Base-by-base conservation (phyloP, 495 filamentous ascomycete genomes). In the Hypomontagnella submonticulosa region DNA sequence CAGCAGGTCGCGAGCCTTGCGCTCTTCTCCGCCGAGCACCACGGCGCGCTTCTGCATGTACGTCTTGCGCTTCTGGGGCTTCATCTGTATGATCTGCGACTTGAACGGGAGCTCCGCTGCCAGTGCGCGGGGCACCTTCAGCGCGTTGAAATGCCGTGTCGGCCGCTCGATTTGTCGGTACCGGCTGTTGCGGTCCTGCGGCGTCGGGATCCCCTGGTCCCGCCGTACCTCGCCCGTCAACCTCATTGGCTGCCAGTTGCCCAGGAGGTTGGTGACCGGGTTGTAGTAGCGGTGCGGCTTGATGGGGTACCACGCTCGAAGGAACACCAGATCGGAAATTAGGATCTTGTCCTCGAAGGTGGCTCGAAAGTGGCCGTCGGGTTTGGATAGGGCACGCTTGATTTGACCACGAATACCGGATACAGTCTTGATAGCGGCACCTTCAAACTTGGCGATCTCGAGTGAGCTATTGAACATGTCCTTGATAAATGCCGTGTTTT, bases 301-400 rank as follows among this genome's bases (percentile, higher is more conserved):
- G 75, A 98, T 88, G 5, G 95, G 92, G 77, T 96, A 97, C 95
- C 95, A 99, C 2, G 96, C 94, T 9, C 93, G 84, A 33, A 99
- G 77, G 81, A 99, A 98, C 42, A 97, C 90, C 66, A 99, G 94
- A 70, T 99, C 95, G 74, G 87, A 90, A 87, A 97, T 95, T 11
- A 99, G 81, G 44, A 98, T 89, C 80, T 98, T 99, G 79, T 99
- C 95, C 75, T 99, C 95, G 66, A 99, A 99, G 0, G 94, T 97
- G 11, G 95, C 95, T 70, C 95, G 87, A 84, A 94, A 97, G 79
- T 92, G 89, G 11, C 95, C 95, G 43, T 99, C 96, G 1, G 94
- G 93, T 64, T 96, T 96, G 73, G 86, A 85, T 1, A 97, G 80
- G 0, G 94, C 93, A 20, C 91, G 85, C 80, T 99, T 99, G 84